Evolutionary conservation across 176 grass and related monocot species (phyloP), one percentile per base, ranked within the genome.

Genomic region (Avena sativa): DNA sequence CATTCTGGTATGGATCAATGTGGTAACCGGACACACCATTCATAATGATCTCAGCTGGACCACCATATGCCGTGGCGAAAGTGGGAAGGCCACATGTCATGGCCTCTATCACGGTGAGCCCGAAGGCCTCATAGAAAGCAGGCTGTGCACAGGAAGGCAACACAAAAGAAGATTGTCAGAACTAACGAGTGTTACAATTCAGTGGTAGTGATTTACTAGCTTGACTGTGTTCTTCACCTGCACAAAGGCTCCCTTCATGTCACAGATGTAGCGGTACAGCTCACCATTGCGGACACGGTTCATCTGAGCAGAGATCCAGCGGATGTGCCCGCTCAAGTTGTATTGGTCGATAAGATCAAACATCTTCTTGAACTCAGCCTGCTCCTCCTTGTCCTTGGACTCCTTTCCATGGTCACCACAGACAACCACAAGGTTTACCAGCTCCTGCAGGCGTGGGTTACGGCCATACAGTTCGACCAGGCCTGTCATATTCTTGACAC

Each of bases 241-340:
- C 57, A 95, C 85, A n/a, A 95, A 95, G 70, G 75, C 93, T 55
- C 93, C 90, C 82, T 46, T 86, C 56, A 91, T 90, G 48, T 95
- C 93, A 2, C 87, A 89, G 70, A 92, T 95, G 75, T 95, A 95
- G 34, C 93, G 87, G 66, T 95, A 92, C 21, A 95, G 87, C 86
- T 95, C 93, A 2, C 82, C 90, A 9, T 95, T 95, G 88, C 93
- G 90, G 46, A 95, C 93, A 9, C 90, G 88, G 79, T 95, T 95
- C 93, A 95, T 95, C 85, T 95, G 93, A 25, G 93, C 90, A 14
- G 93, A 95, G 67, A 95, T 95, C 93, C 93, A 95, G 14, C 90
- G 57, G 69, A 95, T 84, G 58, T 92, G 93, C 19, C 93, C 90
- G 11, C 36, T 85, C 76, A 95, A 77, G 14, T 92, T 90, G 80